Conservation (phyloP, 2,329 filamentous ascomycete species). For the Pseudopyricularia cyperi region DNA sequence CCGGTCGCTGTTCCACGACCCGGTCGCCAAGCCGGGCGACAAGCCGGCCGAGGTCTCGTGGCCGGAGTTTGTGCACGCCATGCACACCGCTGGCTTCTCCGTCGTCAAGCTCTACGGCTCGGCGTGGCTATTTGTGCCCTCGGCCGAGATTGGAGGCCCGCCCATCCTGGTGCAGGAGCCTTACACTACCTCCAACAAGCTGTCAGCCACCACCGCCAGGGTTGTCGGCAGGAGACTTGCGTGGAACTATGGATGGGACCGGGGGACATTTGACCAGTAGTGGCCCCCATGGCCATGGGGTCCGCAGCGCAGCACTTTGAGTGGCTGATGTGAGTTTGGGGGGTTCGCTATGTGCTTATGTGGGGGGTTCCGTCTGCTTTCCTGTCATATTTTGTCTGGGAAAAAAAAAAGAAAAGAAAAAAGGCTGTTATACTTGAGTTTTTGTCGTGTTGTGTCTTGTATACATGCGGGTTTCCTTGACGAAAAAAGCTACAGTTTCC, state of each 20-base stretch:
- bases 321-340: not conserved
- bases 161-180: constrained; percentile 1
- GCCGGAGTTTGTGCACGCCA: constrained; percentile 7
- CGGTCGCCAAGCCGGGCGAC: not conserved
- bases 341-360: not conserved
- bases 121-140: constrained; percentile 7
- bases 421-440: not conserved
- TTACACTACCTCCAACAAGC: constrained; percentile 2
- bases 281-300: not conserved
- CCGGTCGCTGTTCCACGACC: constrained; percentile 6
- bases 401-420: too few species aligned
- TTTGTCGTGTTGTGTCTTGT: not conserved
- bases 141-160: not conserved
- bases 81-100: constrained; percentile 4
- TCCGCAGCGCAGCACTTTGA: not conserved
- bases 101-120: constrained; percentile 6
- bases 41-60: constrained; percentile 6
- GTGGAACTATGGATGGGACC: constrained; percentile 3
- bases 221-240: constrained; percentile 1
- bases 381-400: too few species aligned
- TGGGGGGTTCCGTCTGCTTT: not conserved
- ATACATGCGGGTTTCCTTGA: not conserved
- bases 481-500: not conserved
- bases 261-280: not conserved
- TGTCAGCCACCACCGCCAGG: not conserved